Evolutionary conservation across 2,329 filamentous ascomycete genomes (phyloP).

Genomic region (Fusarium cicatricum): DNA sequence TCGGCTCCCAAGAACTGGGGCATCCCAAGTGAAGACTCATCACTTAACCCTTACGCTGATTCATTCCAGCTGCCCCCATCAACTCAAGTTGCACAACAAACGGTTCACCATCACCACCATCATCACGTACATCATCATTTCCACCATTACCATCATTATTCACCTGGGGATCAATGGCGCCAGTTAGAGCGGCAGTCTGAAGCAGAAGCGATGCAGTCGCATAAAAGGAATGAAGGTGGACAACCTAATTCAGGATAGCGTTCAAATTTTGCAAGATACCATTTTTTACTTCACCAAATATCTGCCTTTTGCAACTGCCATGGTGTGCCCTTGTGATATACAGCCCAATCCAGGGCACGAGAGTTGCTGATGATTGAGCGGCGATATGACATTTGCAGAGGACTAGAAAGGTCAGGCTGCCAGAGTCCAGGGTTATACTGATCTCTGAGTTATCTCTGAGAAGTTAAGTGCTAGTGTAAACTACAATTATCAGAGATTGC

Average conservation of each 20-base stretch:
- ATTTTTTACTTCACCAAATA: not conserved
- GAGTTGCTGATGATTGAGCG: too few relatives aligned
- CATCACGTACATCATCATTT: constrained; percentile 36
- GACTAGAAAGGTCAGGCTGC: too few relatives aligned
- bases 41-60: constrained; percentile 13
- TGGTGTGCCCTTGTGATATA: too few relatives aligned
- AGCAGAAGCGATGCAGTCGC: constrained; percentile 29
- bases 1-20: constrained; percentile 24
- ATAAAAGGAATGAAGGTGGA: constrained; percentile 11
- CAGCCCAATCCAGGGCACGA: too few relatives aligned
- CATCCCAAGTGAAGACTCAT: constrained; percentile 10
- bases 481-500: too few relatives aligned
- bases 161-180: constrained; percentile 21
- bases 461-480: too few relatives aligned
- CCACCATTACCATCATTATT: constrained; percentile 34
- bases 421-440: too few relatives aligned
- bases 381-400: too few relatives aligned
- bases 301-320: too few relatives aligned
- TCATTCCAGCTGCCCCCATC: constrained; percentile 21
- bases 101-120: constrained; percentile 28
- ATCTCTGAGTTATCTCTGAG: too few relatives aligned
- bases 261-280: not conserved
- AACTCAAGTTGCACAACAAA: constrained; percentile 11
- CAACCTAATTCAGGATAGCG: constrained; percentile 19
- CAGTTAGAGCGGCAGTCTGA: constrained; percentile 32